These are phyloP conservation scores for Fraxinus americana DNA, from an alignment of 257 asterid genomes.

Conservation along the genomic window DNA sequence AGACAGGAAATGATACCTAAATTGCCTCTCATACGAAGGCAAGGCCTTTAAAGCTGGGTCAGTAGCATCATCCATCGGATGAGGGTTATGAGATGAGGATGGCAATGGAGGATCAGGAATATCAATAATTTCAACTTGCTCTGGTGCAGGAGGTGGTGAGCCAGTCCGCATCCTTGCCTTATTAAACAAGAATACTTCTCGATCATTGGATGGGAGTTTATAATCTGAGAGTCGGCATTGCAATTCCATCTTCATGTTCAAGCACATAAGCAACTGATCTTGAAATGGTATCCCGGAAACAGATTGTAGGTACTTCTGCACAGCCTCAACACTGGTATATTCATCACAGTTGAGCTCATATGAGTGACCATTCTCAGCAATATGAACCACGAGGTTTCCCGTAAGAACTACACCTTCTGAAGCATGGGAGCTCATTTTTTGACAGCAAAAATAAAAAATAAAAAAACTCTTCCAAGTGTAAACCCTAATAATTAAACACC, in stretches of 20 bases:
- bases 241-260: constrained; percentile 77
- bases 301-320: constrained; percentile 65
- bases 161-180: constrained; percentile 80
- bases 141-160: constrained; percentile 64
- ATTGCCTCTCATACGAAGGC: constrained; percentile 89
- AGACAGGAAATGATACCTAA: constrained; percentile 80
- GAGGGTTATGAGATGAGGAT: constrained; percentile 55
- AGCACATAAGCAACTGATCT: constrained; percentile 86
- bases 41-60: constrained; percentile 92
- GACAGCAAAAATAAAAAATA: constrained; percentile 1
- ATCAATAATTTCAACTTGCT: constrained; percentile 60
- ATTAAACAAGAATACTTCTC: constrained; percentile 77
- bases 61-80: constrained; percentile 80
- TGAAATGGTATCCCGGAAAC: constrained; percentile 57
- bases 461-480: not conserved
- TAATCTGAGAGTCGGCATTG: constrained; percentile 71
- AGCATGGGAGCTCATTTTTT: constrained; percentile 54
- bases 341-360: constrained; percentile 71
- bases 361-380: constrained; percentile 91
- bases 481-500: constrained; percentile 24
- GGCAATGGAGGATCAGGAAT: constrained; percentile 66
- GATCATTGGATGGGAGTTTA: constrained; percentile 70
- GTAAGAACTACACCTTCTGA: constrained; percentile 60
- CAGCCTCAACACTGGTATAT: constrained; percentile 67
- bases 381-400: constrained; percentile 77